These are phyloP conservation scores for Uronychia binucleata DNA, from an alignment of 73 alveolate genomes.

Conservation along the genomic window DNA sequence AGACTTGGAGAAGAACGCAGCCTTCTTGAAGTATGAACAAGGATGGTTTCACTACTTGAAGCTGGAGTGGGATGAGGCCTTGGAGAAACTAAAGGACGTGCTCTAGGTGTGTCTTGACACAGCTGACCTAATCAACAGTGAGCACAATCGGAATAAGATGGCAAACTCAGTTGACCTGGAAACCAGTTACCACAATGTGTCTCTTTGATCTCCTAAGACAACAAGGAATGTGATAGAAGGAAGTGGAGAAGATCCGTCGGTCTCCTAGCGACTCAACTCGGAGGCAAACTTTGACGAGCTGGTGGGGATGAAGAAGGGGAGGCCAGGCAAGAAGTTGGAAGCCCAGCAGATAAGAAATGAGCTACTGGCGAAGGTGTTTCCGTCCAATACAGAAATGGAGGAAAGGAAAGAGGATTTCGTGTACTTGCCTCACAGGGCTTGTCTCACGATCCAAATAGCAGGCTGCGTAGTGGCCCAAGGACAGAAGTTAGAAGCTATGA, in stretches of 20 bases:
- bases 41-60: slow-evolving; percentile 70
- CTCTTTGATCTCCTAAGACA: neutral
- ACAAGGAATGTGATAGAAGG: neutral
- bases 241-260: neutral
- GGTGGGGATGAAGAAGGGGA: neutral
- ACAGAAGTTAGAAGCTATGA: slow-evolving; percentile 13
- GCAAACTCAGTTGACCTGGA: neutral
- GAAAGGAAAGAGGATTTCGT: slow-evolving; percentile 52
- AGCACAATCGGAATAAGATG: neutral
- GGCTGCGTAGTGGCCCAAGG: slow-evolving; percentile 59
- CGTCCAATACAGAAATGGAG: neutral
- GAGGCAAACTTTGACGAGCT: neutral
- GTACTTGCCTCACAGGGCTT: slow-evolving; percentile 64
- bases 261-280: neutral
- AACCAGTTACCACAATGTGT: neutral
- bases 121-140: neutral
- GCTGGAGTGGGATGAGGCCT: slow-evolving; percentile 39
- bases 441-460: slow-evolving; percentile 61
- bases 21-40: slow-evolving; percentile 65
- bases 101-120: slow-evolving; percentile 45
- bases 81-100: slow-evolving; percentile 40
- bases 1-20: slow-evolving; percentile 41
- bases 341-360: neutral
- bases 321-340: neutral
- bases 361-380: neutral